These are phyloP conservation scores for Lactarius deliciosus DNA, from an alignment of 768 basidiomycete species.

Conservation along the genomic window DNA sequence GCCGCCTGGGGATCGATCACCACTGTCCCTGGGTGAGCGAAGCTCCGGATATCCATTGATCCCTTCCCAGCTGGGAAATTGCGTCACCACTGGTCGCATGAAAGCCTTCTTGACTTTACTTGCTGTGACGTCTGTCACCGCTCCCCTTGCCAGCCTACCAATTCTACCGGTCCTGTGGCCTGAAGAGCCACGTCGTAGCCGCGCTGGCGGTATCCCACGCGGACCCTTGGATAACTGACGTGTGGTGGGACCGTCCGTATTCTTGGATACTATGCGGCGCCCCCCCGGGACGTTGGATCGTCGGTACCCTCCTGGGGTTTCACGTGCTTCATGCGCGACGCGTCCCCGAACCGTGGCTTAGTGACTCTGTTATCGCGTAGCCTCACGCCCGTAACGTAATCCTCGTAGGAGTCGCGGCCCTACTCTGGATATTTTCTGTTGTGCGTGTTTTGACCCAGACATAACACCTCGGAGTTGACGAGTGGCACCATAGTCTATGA, in stretches of 20 bases:
- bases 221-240: slow-evolving; percentile 23
- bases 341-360: slow-evolving; percentile 16
- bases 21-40: slow-evolving; percentile 32
- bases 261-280: slow-evolving; percentile 32
- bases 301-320: slow-evolving; percentile 29
- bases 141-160: slow-evolving; percentile 26
- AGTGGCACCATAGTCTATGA: slow-evolving; percentile 19
- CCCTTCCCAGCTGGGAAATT: slow-evolving; percentile 29
- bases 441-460: slow-evolving; percentile 13
- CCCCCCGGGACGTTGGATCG: slow-evolving; percentile 29
- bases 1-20: slow-evolving; percentile 32
- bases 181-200: slow-evolving; percentile 20
- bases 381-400: slow-evolving; percentile 22
- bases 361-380: slow-evolving; percentile 21
- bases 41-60: background rate
- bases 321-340: slow-evolving; percentile 22
- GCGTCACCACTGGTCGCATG: slow-evolving; percentile 27
- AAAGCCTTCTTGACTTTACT: slow-evolving; percentile 29
- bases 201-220: slow-evolving; percentile 28
- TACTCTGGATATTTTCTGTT: slow-evolving; percentile 26
- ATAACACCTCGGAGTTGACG: background rate
- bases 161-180: slow-evolving; percentile 11
- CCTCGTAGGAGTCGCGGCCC: slow-evolving; percentile 9
- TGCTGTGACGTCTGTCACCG: slow-evolving; percentile 24
- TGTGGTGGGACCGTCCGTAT: slow-evolving; percentile 30